Evolutionary conservation across 441 rosid genomes (phyloP).

Genomic region (Croton laevigatus): DNA sequence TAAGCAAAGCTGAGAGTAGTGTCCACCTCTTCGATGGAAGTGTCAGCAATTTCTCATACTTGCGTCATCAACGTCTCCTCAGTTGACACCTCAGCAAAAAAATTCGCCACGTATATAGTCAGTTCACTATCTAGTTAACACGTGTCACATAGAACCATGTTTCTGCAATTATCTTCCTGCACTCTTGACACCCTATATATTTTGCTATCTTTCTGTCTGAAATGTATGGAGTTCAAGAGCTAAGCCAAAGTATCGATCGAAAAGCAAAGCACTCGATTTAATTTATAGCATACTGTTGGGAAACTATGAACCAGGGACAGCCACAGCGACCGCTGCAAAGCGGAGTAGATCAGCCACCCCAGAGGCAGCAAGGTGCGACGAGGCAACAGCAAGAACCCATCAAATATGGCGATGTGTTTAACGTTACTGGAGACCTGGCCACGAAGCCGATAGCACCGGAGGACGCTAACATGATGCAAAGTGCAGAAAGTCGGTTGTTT

Average conservation of each 20-base stretch:
- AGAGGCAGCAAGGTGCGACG: background rate
- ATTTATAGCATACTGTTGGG: background rate
- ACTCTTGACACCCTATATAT: background rate
- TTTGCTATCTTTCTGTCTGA: background rate
- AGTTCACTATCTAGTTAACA: background rate
- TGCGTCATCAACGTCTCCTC: background rate
- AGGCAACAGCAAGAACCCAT: conserved; percentile 33
- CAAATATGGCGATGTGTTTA: conserved; percentile 54
- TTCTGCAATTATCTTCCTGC: background rate
- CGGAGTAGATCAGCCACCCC: conserved; percentile 11
- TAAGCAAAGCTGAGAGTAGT: background rate
- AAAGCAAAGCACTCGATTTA: background rate
- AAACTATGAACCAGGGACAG: conserved; percentile 58
- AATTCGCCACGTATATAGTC: conserved; percentile 8
- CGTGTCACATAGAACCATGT: conserved; percentile 13
- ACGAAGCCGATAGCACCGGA: conserved; percentile 46
- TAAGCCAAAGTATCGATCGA: too few relatives aligned
- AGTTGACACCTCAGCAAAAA: conserved; percentile 8
- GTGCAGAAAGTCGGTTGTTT: conserved; percentile 46
- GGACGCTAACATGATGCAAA: conserved; percentile 76
- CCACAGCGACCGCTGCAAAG: conserved; percentile 32
- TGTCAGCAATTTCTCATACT: background rate
- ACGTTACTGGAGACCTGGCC: conserved; percentile 54
- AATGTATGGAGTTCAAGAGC: background rate
- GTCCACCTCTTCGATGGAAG: background rate